Conservation (phyloP, 345 rosid genomes). For the Toxicodendron radicans region DNA sequence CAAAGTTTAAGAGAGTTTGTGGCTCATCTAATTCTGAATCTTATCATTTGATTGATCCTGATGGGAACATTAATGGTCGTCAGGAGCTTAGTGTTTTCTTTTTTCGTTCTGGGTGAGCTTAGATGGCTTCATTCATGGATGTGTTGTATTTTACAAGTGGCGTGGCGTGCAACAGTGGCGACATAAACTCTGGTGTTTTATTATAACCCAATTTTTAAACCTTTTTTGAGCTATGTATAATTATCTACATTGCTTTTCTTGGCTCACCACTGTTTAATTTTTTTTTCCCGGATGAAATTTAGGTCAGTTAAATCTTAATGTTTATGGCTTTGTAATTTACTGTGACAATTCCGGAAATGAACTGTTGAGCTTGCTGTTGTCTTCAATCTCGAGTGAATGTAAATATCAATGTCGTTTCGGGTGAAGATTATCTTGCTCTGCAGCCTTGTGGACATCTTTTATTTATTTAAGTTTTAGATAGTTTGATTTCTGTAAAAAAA, state of each 20-base stretch:
- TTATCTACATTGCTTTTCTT: conserved; percentile 3
- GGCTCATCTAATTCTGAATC: conserved; percentile 58
- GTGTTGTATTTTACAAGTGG: neutral
- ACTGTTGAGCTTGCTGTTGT: too few species aligned
- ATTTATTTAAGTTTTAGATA: neutral
- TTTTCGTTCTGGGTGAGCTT: conserved; percentile 34
- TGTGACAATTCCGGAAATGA: neutral
- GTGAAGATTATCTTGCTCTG: too few species aligned
- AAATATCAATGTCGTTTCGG: too few species aligned
- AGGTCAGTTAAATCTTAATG: neutral
- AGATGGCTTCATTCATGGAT: conserved; percentile 2
- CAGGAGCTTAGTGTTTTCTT: conserved; percentile 79
- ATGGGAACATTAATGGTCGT: conserved; percentile 46
- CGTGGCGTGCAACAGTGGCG: neutral
- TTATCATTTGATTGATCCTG: conserved; percentile 73
- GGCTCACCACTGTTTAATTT: neutral
- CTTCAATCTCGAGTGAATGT: too few species aligned
- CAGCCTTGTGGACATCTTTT: neutral
- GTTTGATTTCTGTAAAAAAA: neutral
- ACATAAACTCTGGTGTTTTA: neutral
- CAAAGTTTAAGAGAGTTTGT: conserved; percentile 49
- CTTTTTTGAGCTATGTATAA: conserved; percentile 18
- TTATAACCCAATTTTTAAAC: neutral
- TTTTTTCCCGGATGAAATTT: too few species aligned
- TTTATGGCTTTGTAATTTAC: neutral